Base-by-base conservation (phyloP, 352 stramenopile genomes). In the Halophytophthora polymorphica region DNA sequence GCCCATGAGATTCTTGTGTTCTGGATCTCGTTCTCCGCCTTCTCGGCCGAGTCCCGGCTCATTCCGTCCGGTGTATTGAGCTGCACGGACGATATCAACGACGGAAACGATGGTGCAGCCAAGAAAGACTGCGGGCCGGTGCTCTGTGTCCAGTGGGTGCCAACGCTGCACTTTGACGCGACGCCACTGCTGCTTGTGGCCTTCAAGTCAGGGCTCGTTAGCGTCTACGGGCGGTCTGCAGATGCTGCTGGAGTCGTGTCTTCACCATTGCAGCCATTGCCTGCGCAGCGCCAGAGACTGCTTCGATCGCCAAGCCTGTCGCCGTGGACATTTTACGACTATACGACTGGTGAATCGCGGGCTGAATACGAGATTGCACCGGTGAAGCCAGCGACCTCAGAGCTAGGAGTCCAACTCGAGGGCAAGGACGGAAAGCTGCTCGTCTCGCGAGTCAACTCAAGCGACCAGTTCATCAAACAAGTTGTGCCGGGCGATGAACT, bases 11-110 rank as follows among this genome's bases (percentile, higher is more conserved):
- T 93, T 50, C 61, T 90, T 7, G 80, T 93, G 34, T 93, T 81
- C 50, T 93, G 83, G 83, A 68, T 93, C 33, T 91, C 81, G 2
- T 88, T 90, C 50, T 90, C 83, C 0, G 78, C 80, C 3, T 92
- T 93, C 55, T 86, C 77, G n/a, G 77, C 71, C 5, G 74, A 90
- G 35, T 86, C 77, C n/a, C 64, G 83, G 8, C 61, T 93, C 19
- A 83, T 93, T 37, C 83, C 83, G 33, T 93, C 81, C 2, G 83
- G 83, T 2, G 82, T 90, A 6, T 52, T 93, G 21, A 62, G 69
- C 10, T 89, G 79, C 36, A 58, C 66, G 8, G 50, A 64, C 15
- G 55, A 71, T 10, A 62, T 61, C 38, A 23, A 23, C 45, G 21
- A 22, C 19, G 4, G 45, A 15, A 8, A 31, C 4, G 8, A 31